Conservation (phyloP, 75 land plant species). For the Azolla pinnata region DNA sequence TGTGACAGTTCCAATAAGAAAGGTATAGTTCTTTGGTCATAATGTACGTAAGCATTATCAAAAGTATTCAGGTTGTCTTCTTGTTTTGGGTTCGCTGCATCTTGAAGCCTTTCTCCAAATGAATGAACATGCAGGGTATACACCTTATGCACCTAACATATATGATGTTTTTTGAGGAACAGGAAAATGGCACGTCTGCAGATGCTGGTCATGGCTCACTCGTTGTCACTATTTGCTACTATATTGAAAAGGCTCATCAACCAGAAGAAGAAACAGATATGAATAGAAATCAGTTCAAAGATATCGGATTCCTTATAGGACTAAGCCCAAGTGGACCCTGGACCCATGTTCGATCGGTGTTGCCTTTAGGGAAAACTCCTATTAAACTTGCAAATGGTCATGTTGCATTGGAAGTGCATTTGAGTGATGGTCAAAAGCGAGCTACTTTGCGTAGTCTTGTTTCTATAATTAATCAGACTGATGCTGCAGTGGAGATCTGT, state of each 20-base stretch:
- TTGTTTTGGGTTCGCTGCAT: too few relatives aligned
- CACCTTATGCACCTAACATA: too few relatives aligned
- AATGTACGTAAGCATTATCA: too few relatives aligned
- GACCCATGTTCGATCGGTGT: constrained; percentile 55
- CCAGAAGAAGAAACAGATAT: constrained; percentile 13
- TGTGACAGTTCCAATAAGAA: constrained; percentile 18
- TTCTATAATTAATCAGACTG: constrained; percentile 56
- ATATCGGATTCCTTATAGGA: constrained; percentile 61
- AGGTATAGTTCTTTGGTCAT: constrained; percentile 21
- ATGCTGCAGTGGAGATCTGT: constrained; percentile 55
- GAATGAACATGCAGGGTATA: too few relatives aligned
- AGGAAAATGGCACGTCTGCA: neutral
- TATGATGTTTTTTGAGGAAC: constrained; percentile 11
- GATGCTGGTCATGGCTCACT: constrained; percentile 25
- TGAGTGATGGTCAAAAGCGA: constrained; percentile 68
- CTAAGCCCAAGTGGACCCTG: constrained; percentile 59
- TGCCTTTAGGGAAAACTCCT: constrained; percentile 59
- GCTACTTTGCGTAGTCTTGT: constrained; percentile 73
- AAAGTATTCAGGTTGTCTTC: too few relatives aligned
- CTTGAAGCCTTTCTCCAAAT: too few relatives aligned
- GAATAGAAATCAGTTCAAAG: constrained; percentile 18
- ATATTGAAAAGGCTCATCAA: constrained; percentile 26
- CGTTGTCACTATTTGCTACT: constrained; percentile 37
- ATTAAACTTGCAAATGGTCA: constrained; percentile 38
- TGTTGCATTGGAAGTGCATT: constrained; percentile 68